phyloP scores from a whole-genome alignment of 495 filamentous ascomycete species.

The Sphaerosporella brunnea region DNA sequence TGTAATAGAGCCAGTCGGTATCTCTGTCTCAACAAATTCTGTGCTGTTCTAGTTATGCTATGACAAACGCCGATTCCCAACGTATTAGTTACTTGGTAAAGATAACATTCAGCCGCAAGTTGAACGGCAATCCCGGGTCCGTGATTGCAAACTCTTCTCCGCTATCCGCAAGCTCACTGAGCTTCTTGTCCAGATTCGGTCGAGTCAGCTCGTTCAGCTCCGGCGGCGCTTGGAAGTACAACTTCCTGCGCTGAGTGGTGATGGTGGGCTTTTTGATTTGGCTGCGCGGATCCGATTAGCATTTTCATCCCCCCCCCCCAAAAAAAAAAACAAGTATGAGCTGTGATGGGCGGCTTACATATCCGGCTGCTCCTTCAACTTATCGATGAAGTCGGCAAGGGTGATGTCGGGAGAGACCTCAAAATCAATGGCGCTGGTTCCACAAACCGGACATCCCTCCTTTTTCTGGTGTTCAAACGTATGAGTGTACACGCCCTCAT shows the following conservation, averaged over 20 bases:
- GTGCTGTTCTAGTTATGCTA: too few relatives aligned
- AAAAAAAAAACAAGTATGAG: too few relatives aligned
- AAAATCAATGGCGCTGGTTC: conserved; percentile 56
- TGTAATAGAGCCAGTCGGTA: too few relatives aligned
- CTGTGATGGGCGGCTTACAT: conserved; percentile 31
- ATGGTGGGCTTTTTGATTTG: conserved; percentile 82
- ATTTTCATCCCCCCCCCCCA: conserved; percentile 5
- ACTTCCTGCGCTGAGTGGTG: conserved; percentile 57
- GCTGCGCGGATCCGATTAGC: too few relatives aligned
- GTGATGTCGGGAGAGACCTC: conserved; percentile 52
- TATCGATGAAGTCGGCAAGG: conserved; percentile 70
- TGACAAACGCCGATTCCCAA: too few relatives aligned
- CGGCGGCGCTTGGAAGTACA: conserved; percentile 76
- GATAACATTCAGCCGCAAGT: background rate
- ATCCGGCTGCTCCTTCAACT: conserved; percentile 63
- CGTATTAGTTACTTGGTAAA: conserved; percentile 2
- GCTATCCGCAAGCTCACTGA: conserved; percentile 41
- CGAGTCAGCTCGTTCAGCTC: conserved; percentile 65
- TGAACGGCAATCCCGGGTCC: conserved; percentile 2
- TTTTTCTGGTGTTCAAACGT: conserved; percentile 89
- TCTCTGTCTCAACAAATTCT: too few relatives aligned
- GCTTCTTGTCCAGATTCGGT: conserved; percentile 60
- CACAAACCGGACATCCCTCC: conserved; percentile 85
- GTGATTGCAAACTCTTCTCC: conserved; percentile 38
- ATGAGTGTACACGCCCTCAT: conserved; percentile 89